Base-by-base conservation (phyloP, 257 asterid species). In the Rauvolfia tetraphylla region DNA sequence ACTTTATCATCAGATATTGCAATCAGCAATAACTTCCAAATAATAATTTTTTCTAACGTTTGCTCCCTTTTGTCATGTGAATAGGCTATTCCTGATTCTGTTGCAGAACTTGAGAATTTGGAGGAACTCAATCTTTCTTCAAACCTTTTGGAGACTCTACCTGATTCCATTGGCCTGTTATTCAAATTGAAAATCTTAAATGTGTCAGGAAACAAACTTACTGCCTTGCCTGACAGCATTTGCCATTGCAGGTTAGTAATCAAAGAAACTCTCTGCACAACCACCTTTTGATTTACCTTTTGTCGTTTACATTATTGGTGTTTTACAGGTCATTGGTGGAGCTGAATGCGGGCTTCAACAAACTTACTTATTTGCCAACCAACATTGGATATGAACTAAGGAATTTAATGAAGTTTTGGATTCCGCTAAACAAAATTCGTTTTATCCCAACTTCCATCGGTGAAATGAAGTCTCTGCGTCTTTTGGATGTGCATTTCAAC, bases 361-460 rank as follows among this genome's bases (percentile, higher is more conserved):
- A 84, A 79, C 93, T 95, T 62, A 79, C 90, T 13, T 93, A 89
- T 86, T 85, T 95, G 79, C 99, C 99, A 51, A 93, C 97, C 75
- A 90, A 91, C 54, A 89, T 95, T 34, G 99, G 97, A 22, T 76
- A 81, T 44, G 98, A 90, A 83, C 86, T 89, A 56, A 85, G 82
- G 72, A 87, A 89, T 78, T 90, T 95, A 4, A 77, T 38, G 84
- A 86, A 77, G 68, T 96, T 92, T 62, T 75, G 89, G 5, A 81
- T 95, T 68, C 85, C 83, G 73, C 86, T 90, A 62, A 95, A 95
- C 88, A 95, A 93, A 86, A 83, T 95, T 71, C 92, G 95, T 1
- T 83, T 89, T 27, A 89, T 95, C 39, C 98, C 98, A 63, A 84
- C 91, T 66, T 91, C 98, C 20, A 62, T 92, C 23, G 96, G 98